Evolutionary conservation across 2,329 filamentous ascomycete species (phyloP).

Genomic region (Penicillium frequentans): DNA sequence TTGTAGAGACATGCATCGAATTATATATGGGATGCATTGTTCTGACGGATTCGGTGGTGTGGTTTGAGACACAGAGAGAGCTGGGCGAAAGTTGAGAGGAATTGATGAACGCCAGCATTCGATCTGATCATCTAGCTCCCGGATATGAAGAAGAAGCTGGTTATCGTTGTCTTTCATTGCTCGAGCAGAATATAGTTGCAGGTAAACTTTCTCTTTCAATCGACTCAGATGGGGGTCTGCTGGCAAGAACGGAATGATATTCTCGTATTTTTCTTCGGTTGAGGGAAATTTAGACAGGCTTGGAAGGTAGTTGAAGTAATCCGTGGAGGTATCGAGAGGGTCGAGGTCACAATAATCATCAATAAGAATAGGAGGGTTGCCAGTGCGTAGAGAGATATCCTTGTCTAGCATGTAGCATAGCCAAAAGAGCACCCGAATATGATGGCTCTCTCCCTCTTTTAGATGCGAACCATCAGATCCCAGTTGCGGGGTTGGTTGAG

Average conservation of each 20-base stretch:
- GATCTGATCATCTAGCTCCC: slow-evolving; percentile 18
- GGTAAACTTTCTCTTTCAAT: slow-evolving; percentile 17
- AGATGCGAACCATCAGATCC: background rate
- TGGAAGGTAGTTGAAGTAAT: slow-evolving; percentile 3
- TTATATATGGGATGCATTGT: background rate
- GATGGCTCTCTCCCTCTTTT: slow-evolving; percentile 2
- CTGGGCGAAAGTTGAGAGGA: slow-evolving; percentile 10
- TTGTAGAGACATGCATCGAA: slow-evolving; percentile 12
- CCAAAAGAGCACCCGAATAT: slow-evolving; percentile 16
- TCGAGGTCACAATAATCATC: slow-evolving; percentile 15
- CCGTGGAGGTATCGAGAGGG: background rate
- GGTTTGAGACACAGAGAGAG: slow-evolving; percentile 12
- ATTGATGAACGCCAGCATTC: slow-evolving; percentile 19
- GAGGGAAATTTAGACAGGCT: too few relatives aligned
- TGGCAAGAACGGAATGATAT: background rate
- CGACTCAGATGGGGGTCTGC: slow-evolving; percentile 7
- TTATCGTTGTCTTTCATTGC: slow-evolving; percentile 11
- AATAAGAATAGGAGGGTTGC: slow-evolving; percentile 13
- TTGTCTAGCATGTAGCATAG: slow-evolving; percentile 57
- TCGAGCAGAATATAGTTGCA: slow-evolving; percentile 12
- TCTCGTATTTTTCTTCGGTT: background rate
- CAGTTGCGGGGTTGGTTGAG: background rate
- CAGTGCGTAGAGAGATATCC: slow-evolving; percentile 43
- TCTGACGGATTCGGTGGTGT: background rate
- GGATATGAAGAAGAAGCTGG: slow-evolving; percentile 14